Evolutionary conservation across 371 early-diverging fungal genomes (phyloP).

Genomic region (Mortierella sp.): DNA sequence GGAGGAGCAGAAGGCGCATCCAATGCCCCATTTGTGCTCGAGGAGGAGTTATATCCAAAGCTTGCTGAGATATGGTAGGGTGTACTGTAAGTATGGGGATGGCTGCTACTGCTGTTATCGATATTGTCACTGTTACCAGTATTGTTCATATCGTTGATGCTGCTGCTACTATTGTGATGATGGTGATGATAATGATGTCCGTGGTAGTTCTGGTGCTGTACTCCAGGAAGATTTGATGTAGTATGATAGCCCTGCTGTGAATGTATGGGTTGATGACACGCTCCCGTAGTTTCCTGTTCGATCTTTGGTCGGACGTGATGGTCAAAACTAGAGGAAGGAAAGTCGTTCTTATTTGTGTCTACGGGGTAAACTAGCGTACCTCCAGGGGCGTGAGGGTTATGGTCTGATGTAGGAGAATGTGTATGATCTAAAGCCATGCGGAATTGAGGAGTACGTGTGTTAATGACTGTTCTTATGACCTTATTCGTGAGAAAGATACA

Average conservation of each 20-base stretch:
- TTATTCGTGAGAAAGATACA: no score
- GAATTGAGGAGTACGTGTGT: no score
- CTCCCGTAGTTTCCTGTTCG: constrained; percentile 25
- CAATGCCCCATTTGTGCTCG: no score
- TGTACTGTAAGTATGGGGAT: background rate
- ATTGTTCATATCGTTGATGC: constrained; percentile 5
- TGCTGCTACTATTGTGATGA: constrained; percentile 15
- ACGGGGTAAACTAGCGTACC: constrained; percentile 21
- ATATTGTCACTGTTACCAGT: no score
- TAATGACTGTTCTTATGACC: no score
- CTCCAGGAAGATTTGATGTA: constrained; percentile 16
- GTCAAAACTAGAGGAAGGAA: constrained; percentile 22
- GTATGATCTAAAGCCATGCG: constrained; percentile 9
- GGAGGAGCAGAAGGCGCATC: constrained; percentile 23
- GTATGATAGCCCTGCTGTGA: constrained; percentile 27
- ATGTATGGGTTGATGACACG: constrained; percentile 26
- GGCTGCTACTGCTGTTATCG: no score
- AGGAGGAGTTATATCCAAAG: constrained; percentile 16
- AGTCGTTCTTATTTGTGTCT: constrained; percentile 23
- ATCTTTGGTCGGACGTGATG: constrained; percentile 38
- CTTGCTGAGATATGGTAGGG: constrained; percentile 4
- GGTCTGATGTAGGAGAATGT: constrained; percentile 31
- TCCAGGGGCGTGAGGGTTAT: constrained; percentile 45
- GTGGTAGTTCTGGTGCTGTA: constrained; percentile 5
- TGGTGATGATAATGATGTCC: constrained; percentile 7